phyloP scores from a whole-genome alignment of 306 rosid genomes.

The Inga leiocalycina region DNA sequence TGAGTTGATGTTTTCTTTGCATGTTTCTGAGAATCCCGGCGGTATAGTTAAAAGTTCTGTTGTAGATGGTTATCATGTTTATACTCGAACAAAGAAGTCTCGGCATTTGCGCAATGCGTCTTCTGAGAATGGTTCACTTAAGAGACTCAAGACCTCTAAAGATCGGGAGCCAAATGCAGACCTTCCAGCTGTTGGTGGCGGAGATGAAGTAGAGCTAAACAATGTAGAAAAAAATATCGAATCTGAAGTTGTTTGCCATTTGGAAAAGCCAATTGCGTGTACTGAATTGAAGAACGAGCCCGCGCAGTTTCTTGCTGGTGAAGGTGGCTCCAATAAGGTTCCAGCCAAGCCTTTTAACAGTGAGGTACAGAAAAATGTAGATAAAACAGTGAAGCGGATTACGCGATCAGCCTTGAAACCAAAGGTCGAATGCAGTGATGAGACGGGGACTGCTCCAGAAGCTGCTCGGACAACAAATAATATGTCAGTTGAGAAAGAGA shows the following conservation, averaged over 20 bases:
- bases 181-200: constrained; percentile 1
- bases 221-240: not conserved
- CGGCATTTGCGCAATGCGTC: constrained; percentile 30
- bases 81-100: constrained; percentile 63
- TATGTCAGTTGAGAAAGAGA: constrained; percentile 40
- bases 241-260: constrained; percentile 16
- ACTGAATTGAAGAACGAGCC: constrained; percentile 26
- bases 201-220: constrained; percentile 31
- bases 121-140: constrained; percentile 22
- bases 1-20: constrained; percentile 27
- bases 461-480: constrained; percentile 33
- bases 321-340: constrained; percentile 30
- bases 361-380: constrained; percentile 13
- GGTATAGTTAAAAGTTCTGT: constrained; percentile 45
- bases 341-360: constrained; percentile 5
- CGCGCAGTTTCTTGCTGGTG: constrained; percentile 18
- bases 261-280: constrained; percentile 19
- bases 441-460: constrained; percentile 11
- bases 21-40: constrained; percentile 32
- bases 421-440: constrained; percentile 38
- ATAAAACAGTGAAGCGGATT: constrained; percentile 37
- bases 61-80: constrained; percentile 73
- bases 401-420: constrained; percentile 48
- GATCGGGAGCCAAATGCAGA: constrained; percentile 19
- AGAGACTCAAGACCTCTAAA: constrained; percentile 30